Evolutionary conservation across 345 rosid species (phyloP).

Genomic region (Salix udensis): DNA sequence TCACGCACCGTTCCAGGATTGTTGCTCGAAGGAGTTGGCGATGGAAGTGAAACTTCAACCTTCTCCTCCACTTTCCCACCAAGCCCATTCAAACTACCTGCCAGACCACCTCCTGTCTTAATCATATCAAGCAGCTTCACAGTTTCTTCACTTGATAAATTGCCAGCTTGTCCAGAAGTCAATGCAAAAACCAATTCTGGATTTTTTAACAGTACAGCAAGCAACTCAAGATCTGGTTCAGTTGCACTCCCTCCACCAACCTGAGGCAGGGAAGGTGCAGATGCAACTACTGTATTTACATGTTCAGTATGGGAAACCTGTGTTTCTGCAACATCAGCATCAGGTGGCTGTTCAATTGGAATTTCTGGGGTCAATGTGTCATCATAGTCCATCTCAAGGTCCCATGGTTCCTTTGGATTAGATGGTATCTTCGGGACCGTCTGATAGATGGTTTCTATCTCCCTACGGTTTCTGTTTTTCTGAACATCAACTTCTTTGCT

Average conservation of each 20-base stretch:
- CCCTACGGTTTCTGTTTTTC: constrained; percentile 78
- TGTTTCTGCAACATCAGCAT: constrained; percentile 50
- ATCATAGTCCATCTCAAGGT: constrained; percentile 84
- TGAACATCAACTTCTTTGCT: constrained; percentile 90
- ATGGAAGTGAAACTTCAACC: constrained; percentile 88
- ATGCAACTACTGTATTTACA: constrained; percentile 22
- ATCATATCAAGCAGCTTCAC: constrained; percentile 79
- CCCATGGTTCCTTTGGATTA: constrained; percentile 98
- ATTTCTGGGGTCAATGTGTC: constrained; percentile 84
- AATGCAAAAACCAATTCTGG: constrained; percentile 87
- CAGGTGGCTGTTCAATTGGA: constrained; percentile 79
- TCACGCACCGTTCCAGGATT: constrained; percentile 95
- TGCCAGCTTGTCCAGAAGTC: constrained; percentile 75
- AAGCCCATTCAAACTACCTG: constrained; percentile 23
- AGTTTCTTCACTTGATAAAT: constrained; percentile 58
- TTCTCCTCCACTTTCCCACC: constrained; percentile 50
- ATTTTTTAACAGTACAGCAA: constrained; percentile 85
- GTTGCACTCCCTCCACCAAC: constrained; percentile 23
- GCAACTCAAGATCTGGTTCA: constrained; percentile 89
- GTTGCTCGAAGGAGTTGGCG: constrained; percentile 86
- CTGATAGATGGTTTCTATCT: constrained; percentile 64
- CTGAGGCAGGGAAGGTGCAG: constrained; percentile 38
- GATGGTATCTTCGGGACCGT: constrained; percentile 56
- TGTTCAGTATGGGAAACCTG: constrained; percentile 40
- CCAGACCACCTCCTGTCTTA: constrained; percentile 47